Percentiles rank a stretch among this genome's conserved stretches.
Conservation (phyloP, 257 asterid genomes). For the Agastache rugosa region DNA sequence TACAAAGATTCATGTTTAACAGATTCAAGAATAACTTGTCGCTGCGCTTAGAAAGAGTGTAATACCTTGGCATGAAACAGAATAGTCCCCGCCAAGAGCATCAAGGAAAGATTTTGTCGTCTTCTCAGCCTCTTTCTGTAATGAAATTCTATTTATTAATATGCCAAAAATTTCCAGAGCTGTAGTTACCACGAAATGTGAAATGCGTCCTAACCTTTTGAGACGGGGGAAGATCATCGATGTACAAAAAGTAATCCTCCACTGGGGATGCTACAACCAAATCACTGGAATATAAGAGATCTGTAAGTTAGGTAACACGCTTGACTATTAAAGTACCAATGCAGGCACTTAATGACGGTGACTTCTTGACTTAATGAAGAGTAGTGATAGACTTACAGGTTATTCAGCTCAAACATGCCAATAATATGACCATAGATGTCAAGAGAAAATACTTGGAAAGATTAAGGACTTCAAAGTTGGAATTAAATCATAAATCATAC, state of each 20-base stretch:
- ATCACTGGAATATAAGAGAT: constrained; percentile 53
- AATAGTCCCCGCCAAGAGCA: constrained; percentile 93
- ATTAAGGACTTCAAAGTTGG: constrained; percentile 59
- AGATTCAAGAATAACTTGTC: background rate
- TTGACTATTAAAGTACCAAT: background rate
- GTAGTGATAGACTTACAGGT: constrained; percentile 70
- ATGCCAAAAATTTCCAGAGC: constrained; percentile 25
- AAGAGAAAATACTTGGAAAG: constrained; percentile 74
- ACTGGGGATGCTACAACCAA: constrained; percentile 91
- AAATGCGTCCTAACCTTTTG: constrained; percentile 61
- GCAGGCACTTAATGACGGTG: background rate
- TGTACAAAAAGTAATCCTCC: constrained; percentile 82
- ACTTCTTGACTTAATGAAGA: constrained; percentile 20
- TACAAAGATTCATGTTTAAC: background rate
- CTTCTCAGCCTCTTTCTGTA: constrained; percentile 77
- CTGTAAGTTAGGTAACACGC: constrained; percentile 14
- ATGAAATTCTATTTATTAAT: constrained; percentile 27
- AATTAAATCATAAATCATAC: constrained; percentile 1
- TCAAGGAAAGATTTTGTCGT: constrained; percentile 68
- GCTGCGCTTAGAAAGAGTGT: background rate
- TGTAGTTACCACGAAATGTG: constrained; percentile 3
- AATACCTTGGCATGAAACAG: constrained; percentile 86
- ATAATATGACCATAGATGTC: constrained; percentile 89
- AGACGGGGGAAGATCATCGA: constrained; percentile 78
- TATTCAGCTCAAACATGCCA: constrained; percentile 98